Evolutionary conservation across 768 basidiomycete species (phyloP), one percentile per base, ranked within the genome.

Genomic region (Mycena pura): DNA sequence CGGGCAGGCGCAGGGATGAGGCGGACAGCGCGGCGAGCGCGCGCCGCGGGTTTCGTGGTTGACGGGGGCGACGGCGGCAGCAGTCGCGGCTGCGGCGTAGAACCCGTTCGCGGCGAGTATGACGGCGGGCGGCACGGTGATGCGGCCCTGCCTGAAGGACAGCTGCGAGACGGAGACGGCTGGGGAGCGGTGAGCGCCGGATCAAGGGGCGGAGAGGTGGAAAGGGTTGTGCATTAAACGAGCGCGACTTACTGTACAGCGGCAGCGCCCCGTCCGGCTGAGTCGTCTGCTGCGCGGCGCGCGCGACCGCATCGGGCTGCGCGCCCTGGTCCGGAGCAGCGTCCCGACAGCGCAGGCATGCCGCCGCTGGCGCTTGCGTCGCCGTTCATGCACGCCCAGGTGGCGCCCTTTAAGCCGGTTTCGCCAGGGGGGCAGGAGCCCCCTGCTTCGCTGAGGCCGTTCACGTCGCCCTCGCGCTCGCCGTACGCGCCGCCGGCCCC

Each of bases 71-170:
- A 44, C 39, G 73, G 2, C 80, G 83, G 74, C 76, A 74, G 80
- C 77, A 76, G 54, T 73, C 66, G 68, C 74, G 14, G 75, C 62
- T 8, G 75, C 67, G 1, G 69, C 73, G 21, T 76, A 73, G 62
- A 88, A 85, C 0, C 91, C 91, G 59, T 88, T 86, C 1, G 76
- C 64, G 1, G 85, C 88, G 31, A 91, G 72, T 11, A 83, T 82
- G 61, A 93, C 58, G 3, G 80, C 78, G 13, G 91, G 91, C 2
- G 91, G 91, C 53, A 91, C 80, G 19, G 89, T 92, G 61, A 92
- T 87, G 1, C 90, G 82, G 0, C 86, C 87, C 22, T 81, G 69
- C 71, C 92, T 93, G 81, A 86, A 91, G 69, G 88, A 90, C 22
- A 84, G 57, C 52, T 84, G 85, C 24, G 86, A 86, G 56, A 93